Percentiles rank a stretch among this genome's conserved stretches.
Evolutionary conservation across 352 stramenopile species (phyloP).

Genomic region (Labyrinthula sp.): DNA sequence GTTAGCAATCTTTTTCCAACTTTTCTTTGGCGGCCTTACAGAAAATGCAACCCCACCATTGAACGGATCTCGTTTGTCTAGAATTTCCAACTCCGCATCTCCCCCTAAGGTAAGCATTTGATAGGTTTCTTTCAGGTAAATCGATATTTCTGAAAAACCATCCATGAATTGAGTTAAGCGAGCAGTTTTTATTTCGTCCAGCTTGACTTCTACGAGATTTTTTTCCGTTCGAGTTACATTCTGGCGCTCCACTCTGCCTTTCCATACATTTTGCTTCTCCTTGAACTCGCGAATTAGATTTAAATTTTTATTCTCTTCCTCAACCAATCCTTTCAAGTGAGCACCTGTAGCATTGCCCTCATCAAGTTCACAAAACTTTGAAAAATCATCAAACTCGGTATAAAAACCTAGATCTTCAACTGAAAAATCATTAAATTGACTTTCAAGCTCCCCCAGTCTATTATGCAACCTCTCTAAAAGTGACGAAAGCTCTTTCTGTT

Average conservation of each 20-base stretch:
- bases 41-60: conserved; percentile 94
- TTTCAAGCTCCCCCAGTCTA: conserved; percentile 38
- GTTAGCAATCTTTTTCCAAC: conserved; percentile 99
- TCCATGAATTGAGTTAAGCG: conserved; percentile 97
- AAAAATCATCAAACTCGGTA: too few relatives aligned
- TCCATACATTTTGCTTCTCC: too few relatives aligned
- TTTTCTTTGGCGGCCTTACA: conserved; percentile 95
- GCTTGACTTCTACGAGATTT: conserved; percentile 42
- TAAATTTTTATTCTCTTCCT: too few relatives aligned
- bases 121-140: conserved; percentile 99
- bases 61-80: conserved; percentile 97
- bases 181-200: conserved; percentile 18
- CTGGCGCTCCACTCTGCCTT: conserved; percentile 42
- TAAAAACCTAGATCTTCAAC: too few relatives aligned
- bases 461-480: conserved; percentile 7
- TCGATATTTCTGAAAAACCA: conserved; percentile 88
- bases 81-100: conserved; percentile 93
- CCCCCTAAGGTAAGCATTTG: conserved; percentile 68
- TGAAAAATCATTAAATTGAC: conserved; percentile 32
- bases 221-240: conserved; percentile 67
- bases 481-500: conserved; percentile 42
- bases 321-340: too few relatives aligned
- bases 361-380: too few relatives aligned
- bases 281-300: too few relatives aligned
- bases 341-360: too few relatives aligned